A percentile compares a stretch with the other conserved stretches of the same genome.
phyloP scores from a whole-genome alignment of 2,329 filamentous ascomycete species.

The Botryotinia narcissicola region DNA sequence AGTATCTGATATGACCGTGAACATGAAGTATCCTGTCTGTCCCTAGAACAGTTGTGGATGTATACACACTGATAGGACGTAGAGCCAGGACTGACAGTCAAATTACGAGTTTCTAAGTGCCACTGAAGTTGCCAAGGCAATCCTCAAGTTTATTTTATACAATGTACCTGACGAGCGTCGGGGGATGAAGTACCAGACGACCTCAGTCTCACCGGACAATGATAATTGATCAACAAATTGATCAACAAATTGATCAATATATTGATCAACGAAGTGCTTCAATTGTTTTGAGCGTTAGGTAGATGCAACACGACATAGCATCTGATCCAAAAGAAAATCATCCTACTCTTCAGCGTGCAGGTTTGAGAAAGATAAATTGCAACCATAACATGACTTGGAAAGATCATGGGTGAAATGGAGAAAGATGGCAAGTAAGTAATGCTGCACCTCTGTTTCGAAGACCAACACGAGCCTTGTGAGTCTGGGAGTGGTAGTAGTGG shows the following conservation, averaged over 20 bases:
- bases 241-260: constrained; percentile 6
- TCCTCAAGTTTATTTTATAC: neutral
- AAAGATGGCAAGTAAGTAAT: neutral
- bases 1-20: neutral
- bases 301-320: constrained; percentile 3
- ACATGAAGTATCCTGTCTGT: neutral
- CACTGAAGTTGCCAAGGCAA: neutral
- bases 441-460: constrained; percentile 10
- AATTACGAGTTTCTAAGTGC: neutral
- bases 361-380: neutral
- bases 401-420: neutral
- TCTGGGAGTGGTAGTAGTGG: constrained; percentile 4
- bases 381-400: neutral
- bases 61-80: neutral
- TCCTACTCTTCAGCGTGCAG: neutral
- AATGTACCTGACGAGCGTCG: constrained; percentile 14
- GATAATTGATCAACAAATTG: constrained; percentile 1
- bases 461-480: constrained; percentile 17
- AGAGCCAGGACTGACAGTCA: neutral
- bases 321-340: neutral
- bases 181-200: constrained; percentile 4
- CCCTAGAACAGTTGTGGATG: neutral
- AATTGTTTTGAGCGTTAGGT: neutral
- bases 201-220: constrained; percentile 17
- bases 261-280: neutral